phyloP scores from a whole-genome alignment of 768 basidiomycete genomes.

The Royoungia palumana region DNA sequence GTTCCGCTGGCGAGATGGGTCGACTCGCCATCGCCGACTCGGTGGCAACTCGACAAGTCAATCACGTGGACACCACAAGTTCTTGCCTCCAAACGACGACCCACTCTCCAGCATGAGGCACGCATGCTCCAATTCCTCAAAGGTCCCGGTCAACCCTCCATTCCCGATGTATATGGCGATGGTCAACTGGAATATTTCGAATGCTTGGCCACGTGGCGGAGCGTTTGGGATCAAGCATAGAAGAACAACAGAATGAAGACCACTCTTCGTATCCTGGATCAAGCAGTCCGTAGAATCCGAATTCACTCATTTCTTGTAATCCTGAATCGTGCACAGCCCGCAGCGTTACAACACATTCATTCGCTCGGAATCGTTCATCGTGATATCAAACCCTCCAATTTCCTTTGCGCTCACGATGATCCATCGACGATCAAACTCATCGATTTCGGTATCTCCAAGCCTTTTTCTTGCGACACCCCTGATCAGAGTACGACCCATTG shows the following conservation, averaged over 20 bases:
- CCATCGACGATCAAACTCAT: conserved; percentile 27
- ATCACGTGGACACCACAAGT: no score
- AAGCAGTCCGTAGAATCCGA: not conserved
- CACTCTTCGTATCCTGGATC: conserved; percentile 7
- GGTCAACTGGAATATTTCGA: conserved; percentile 35
- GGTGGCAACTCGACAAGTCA: no score
- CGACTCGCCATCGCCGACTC: conserved; percentile 9
- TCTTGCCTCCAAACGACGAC: no score
- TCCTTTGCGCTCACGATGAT: conserved; percentile 27
- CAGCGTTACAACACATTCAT: not conserved
- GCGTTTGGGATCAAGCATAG: conserved; percentile 7
- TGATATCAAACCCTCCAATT: conserved; percentile 37
- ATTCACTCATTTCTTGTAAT: not conserved
- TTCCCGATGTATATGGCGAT: conserved; percentile 32
- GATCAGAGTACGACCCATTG: conserved; percentile 17
- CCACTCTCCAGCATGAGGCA: conserved; percentile 29
- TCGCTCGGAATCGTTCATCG: conserved; percentile 32
- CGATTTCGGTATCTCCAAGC: conserved; percentile 32
- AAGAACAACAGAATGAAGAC: conserved; percentile 18
- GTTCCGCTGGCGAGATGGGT: conserved; percentile 17
- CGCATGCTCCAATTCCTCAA: conserved; percentile 27
- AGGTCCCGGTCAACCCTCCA: conserved; percentile 31
- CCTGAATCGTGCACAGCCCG: not conserved
- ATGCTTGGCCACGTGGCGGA: conserved; percentile 34
- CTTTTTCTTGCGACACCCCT: not conserved